phyloP scores from a whole-genome alignment of 306 rosid genomes.

The Rosa lucieae region DNA sequence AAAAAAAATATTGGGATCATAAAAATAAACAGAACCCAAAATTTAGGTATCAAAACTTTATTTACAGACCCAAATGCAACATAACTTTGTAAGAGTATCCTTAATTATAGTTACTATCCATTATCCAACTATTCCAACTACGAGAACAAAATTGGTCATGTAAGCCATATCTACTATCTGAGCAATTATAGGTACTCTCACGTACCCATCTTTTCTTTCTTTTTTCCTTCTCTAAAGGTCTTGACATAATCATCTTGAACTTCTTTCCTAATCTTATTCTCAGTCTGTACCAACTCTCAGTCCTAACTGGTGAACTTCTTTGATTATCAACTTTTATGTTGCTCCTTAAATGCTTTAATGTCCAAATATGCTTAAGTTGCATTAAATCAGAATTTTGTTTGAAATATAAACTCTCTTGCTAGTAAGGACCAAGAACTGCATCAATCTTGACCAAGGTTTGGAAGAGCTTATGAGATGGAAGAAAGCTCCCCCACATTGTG shows the following conservation, averaged over 20 bases:
- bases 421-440: conserved; percentile 4
- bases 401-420: not conserved
- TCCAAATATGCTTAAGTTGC: not conserved
- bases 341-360: not conserved
- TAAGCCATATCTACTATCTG: not conserved
- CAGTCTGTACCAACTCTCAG: not conserved
- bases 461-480: not conserved
- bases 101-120: not conserved
- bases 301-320: not conserved
- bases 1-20: not conserved
- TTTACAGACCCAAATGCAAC: not conserved
- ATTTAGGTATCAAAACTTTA: not conserved
- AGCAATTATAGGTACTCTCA: not conserved
- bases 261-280: not conserved
- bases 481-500: not conserved
- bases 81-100: not conserved
- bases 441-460: conserved; percentile 1
- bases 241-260: not conserved
- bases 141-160: not conserved
- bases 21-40: not conserved
- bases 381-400: not conserved
- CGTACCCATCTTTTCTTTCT: not conserved
- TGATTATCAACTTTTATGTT: not conserved
- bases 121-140: not conserved
- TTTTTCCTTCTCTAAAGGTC: not conserved